Conservation (phyloP, 768 basidiomycete genomes). For the Mycena filopes region DNA sequence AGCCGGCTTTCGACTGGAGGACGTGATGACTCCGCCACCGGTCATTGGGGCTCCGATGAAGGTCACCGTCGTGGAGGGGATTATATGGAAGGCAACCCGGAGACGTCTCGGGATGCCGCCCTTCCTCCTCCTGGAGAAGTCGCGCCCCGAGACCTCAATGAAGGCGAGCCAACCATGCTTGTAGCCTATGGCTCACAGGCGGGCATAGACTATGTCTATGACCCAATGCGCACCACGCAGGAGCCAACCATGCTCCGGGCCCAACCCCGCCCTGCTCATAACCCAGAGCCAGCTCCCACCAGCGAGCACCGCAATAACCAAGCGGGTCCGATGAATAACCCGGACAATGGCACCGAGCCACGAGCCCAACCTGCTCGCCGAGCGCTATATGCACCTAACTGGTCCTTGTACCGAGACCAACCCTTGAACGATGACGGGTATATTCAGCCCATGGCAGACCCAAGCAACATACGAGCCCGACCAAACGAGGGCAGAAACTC, state of each 20-base stretch:
- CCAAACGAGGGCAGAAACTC: too few species aligned
- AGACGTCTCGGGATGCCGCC: not conserved
- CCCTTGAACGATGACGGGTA: too few species aligned
- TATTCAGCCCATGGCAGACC: too few species aligned
- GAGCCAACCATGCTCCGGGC: not conserved
- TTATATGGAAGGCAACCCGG: conserved; percentile 1
- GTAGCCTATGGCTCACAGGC: not conserved
- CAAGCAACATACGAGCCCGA: too few species aligned
- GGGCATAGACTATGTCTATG: not conserved
- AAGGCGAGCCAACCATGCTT: not conserved
- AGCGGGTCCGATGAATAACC: not conserved
- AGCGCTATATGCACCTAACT: too few species aligned
- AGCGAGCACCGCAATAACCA: not conserved
- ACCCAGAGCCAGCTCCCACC: not conserved
- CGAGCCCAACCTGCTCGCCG: too few species aligned
- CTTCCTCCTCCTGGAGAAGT: not conserved
- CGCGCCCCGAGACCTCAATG: not conserved
- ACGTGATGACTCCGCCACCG: not conserved
- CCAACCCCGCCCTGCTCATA: not conserved
- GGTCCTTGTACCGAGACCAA: too few species aligned
- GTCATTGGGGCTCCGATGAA: not conserved
- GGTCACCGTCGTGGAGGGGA: conserved; percentile 2
- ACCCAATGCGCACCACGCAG: not conserved
- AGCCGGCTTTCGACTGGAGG: not conserved
- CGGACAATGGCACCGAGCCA: not conserved